phyloP scores from a whole-genome alignment of 345 rosid species.

The Camelina neglecta region DNA sequence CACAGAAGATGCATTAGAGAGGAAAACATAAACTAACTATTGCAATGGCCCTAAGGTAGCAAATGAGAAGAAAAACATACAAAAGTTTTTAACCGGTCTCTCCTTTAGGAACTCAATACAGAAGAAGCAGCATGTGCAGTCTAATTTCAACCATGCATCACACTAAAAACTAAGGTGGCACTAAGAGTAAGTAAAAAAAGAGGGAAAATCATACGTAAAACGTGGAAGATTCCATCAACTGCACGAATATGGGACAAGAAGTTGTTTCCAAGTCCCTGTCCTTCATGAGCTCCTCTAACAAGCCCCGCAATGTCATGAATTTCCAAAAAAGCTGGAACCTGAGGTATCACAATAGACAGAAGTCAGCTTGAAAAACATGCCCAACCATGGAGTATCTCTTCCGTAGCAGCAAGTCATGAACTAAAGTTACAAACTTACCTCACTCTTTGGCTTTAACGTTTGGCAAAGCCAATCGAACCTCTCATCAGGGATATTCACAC shows the following conservation, averaged over 20 bases:
- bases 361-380: background rate
- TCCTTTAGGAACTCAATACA: background rate
- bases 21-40: too few species aligned
- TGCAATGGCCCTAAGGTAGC: too few species aligned
- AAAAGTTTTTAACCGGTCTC: background rate
- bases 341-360: slow-evolving; percentile 19
- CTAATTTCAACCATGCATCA: slow-evolving; percentile 5
- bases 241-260: slow-evolving; percentile 98
- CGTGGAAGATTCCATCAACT: slow-evolving; percentile 98
- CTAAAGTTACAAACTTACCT: slow-evolving; percentile 48
- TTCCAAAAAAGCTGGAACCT: slow-evolving; percentile 94
- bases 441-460: slow-evolving; percentile 81
- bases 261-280: slow-evolving; percentile 96
- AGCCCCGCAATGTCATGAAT: slow-evolving; percentile 98
- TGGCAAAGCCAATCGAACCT: slow-evolving; percentile 95
- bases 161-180: background rate
- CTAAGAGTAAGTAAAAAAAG: background rate
- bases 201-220: slow-evolving; percentile 63
- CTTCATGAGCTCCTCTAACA: slow-evolving; percentile 94
- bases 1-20: too few species aligned
- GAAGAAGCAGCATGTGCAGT: background rate
- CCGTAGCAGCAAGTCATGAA: background rate
- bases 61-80: background rate
- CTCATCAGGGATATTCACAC: slow-evolving; percentile 90
- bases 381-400: too few species aligned